These are phyloP conservation scores for Pseudofabraea citricarpa DNA, from an alignment of 2,329 filamentous ascomycete species.

Conservation along the genomic window DNA sequence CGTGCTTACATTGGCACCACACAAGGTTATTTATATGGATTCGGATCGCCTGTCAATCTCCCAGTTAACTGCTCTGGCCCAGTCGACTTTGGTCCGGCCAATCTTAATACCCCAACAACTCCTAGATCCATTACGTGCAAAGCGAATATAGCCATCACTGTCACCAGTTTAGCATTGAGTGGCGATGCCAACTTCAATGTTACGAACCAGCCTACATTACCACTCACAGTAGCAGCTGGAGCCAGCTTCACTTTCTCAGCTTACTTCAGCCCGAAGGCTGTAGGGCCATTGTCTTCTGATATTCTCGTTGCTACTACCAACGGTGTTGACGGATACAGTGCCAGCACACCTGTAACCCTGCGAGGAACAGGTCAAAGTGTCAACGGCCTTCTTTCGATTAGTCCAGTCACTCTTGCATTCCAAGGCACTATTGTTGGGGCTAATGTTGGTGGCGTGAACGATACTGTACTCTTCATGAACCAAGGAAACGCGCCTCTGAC, in stretches of 20 bases:
- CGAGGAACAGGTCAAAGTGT: conserved; percentile 44
- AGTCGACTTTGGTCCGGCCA: conserved; percentile 40
- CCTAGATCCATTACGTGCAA: conserved; percentile 39
- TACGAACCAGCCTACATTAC: conserved; percentile 26
- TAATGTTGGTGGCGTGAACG: conserved; percentile 30
- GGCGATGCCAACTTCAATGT: conserved; percentile 34
- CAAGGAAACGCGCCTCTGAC: conserved; percentile 41
- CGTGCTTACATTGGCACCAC: conserved; percentile 49
- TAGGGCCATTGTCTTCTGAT: conserved; percentile 44
- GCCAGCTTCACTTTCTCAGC: conserved; percentile 38
- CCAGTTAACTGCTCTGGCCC: conserved; percentile 49
- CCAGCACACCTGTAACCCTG: conserved; percentile 40
- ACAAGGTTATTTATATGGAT: conserved; percentile 47
- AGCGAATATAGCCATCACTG: conserved; percentile 38
- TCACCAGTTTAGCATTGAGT: conserved; percentile 35
- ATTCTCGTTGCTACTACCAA: conserved; percentile 45
- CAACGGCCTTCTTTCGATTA: conserved; percentile 39
- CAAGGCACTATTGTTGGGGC: conserved; percentile 41
- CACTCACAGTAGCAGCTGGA: conserved; percentile 30
- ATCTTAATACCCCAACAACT: conserved; percentile 33
- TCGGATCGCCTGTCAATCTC: conserved; percentile 48
- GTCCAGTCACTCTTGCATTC: conserved; percentile 45
- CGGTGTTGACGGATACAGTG: conserved; percentile 38
- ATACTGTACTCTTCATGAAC: conserved; percentile 45
- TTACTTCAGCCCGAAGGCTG: conserved; percentile 38